phyloP scores from a whole-genome alignment of 805 yeast genomes.

The Brettanomyces naardenensis region DNA sequence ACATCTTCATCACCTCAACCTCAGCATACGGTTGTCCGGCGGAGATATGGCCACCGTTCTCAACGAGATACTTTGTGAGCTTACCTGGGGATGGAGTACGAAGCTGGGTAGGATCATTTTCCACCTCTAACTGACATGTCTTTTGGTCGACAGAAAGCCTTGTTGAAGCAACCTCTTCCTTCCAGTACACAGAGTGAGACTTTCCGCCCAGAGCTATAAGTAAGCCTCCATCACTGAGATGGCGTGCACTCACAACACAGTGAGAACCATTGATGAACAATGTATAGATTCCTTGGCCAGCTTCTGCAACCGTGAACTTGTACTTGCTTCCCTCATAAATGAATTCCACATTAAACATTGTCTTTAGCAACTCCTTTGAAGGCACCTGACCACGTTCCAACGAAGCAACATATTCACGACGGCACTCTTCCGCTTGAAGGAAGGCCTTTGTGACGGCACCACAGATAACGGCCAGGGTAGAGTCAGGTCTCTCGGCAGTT shows the following conservation, averaged over 20 bases:
- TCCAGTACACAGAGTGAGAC: conserved; percentile 95
- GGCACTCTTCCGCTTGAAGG: conserved; percentile 63
- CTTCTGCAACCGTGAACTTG: conserved; percentile 92
- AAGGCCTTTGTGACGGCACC: conserved; percentile 98
- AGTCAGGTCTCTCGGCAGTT: conserved; percentile 96
- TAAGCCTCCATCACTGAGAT: conserved; percentile 93
- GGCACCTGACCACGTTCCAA: conserved; percentile 96
- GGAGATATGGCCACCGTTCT: conserved; percentile 85
- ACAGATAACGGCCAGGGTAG: conserved; percentile 82
- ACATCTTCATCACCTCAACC: conserved; percentile 99
- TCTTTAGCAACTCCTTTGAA: conserved; percentile 68
- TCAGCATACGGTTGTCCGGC: conserved; percentile 96
- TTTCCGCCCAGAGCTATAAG: conserved; percentile 83
- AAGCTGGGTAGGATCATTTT: conserved; percentile 97
- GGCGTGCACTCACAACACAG: conserved; percentile 76
- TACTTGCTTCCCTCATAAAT: conserved; percentile 90
- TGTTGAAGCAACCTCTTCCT: conserved; percentile 93
- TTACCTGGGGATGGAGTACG: conserved; percentile 99
- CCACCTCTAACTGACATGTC: conserved; percentile 89
- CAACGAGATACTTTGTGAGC: conserved; percentile 86
- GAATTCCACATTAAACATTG: conserved; percentile 88
- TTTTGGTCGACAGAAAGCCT: conserved; percentile 92
- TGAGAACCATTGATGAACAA: conserved; percentile 91
- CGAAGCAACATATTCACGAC: conserved; percentile 61
- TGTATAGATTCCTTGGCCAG: conserved; percentile 78